phyloP scores from a whole-genome alignment of 495 filamentous ascomycete species.

The Aspergillus sclerotioniger region DNA sequence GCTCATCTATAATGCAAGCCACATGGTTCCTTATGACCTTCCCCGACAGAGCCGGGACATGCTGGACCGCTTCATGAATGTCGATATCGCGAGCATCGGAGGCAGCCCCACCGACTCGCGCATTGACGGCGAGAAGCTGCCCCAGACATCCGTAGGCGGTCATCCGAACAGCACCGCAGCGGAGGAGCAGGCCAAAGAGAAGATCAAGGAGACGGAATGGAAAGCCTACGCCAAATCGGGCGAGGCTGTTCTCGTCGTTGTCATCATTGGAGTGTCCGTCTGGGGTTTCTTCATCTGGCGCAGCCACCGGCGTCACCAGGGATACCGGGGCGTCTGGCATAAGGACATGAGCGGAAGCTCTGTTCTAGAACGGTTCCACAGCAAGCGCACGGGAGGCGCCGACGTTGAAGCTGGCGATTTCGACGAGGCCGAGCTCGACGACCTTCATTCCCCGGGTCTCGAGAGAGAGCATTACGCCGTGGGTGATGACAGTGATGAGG shows the following conservation, averaged over 20 bases:
- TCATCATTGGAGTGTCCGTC: conserved; percentile 68
- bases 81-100: conserved; percentile 90
- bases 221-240: conserved; percentile 89
- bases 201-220: conserved; percentile 84
- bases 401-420: conserved; percentile 86
- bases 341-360: conserved; percentile 33
- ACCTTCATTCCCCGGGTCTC: conserved; percentile 54
- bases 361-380: conserved; percentile 37
- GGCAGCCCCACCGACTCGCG: conserved; percentile 78
- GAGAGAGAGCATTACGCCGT: conserved; percentile 44
- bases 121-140: conserved; percentile 84
- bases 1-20: conserved; percentile 89
- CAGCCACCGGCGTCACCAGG: conserved; percentile 55
- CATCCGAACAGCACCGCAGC: conserved; percentile 77
- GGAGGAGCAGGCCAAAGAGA: conserved; percentile 69
- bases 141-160: conserved; percentile 82
- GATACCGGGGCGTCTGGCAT: conserved; percentile 46
- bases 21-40: conserved; percentile 97
- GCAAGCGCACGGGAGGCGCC: conserved; percentile 45
- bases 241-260: conserved; percentile 83
- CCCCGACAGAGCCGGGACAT: conserved; percentile 87
- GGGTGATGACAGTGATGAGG: conserved; percentile 44
- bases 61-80: conserved; percentile 93
- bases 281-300: conserved; percentile 91
- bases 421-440: conserved; percentile 84